phyloP scores from a whole-genome alignment of 1,284 basidiomycete genomes.

The Sanghuangporus sanghuang region DNA sequence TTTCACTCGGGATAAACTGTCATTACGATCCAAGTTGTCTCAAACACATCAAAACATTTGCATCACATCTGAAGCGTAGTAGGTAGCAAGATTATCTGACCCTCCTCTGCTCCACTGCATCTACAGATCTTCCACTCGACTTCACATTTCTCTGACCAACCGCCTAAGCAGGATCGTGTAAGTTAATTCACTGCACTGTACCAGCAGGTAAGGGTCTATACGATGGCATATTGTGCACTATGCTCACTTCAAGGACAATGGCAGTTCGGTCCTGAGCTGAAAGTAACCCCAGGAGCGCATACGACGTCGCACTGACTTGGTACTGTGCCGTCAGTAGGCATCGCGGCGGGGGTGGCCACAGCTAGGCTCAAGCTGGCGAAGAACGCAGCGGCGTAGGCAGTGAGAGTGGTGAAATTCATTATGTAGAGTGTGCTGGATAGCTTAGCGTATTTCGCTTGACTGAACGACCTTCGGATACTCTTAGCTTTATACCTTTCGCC shows the following conservation, averaged over 20 bases:
- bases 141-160: too few species aligned
- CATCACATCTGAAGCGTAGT: too few species aligned
- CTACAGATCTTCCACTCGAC: too few species aligned
- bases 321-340: not conserved
- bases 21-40: too few species aligned
- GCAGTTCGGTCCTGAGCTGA: constrained; percentile 1
- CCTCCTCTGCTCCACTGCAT: too few species aligned
- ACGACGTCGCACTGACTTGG: constrained; percentile 7
- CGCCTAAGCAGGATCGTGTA: too few species aligned
- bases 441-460: not conserved
- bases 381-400: constrained; percentile 2
- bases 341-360: constrained; percentile 5
- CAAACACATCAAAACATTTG: too few species aligned
- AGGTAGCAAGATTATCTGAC: too few species aligned
- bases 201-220: too few species aligned
- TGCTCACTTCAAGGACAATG: constrained; percentile 14
- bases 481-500: not conserved
- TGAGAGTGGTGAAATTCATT: constrained; percentile 14
- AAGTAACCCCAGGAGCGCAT: constrained; percentile 6
- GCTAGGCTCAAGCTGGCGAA: not conserved
- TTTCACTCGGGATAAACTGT: too few species aligned
- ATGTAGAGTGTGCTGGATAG: not conserved
- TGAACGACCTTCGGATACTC: not conserved
- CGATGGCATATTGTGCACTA: not conserved
- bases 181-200: too few species aligned